These are phyloP conservation scores for Cenchrus purpureus DNA, from an alignment of 176 grass and related monocot genomes.

Conservation along the genomic window DNA sequence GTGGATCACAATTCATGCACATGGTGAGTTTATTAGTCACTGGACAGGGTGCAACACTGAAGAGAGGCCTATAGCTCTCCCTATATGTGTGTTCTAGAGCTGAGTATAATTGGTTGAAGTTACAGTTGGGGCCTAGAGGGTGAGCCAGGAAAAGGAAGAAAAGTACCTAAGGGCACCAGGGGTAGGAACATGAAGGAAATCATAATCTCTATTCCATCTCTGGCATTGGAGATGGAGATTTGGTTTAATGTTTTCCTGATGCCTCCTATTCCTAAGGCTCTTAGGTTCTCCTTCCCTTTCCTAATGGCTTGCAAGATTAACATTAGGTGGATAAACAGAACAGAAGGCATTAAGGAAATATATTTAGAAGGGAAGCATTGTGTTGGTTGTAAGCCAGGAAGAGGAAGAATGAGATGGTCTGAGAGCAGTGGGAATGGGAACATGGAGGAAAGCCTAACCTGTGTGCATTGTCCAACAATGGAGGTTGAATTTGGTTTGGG, in stretches of 20 bases:
- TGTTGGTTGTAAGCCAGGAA: background rate
- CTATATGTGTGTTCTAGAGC: background rate
- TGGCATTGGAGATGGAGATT: background rate
- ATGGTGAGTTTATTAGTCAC: constrained; percentile 1
- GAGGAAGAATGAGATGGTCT: background rate
- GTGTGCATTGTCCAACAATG: background rate
- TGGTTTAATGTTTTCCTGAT: constrained; percentile 22
- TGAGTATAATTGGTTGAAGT: background rate
- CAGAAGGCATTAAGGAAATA: background rate
- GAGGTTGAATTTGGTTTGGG: background rate
- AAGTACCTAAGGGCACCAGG: constrained; percentile 5
- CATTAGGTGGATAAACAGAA: background rate
- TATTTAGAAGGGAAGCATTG: background rate
- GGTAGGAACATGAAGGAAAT: constrained; percentile 24
- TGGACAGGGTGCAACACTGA: background rate
- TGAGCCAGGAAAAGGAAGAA: constrained; percentile 19
- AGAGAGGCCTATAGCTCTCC: background rate
- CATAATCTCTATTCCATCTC: background rate
- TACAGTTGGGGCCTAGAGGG: background rate
- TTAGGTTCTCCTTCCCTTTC: constrained; percentile 22
- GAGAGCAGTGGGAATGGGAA: constrained; percentile 30
- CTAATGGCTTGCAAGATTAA: constrained; percentile 3
- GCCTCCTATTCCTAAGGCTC: constrained; percentile 30
- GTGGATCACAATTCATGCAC: background rate
- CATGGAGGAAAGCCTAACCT: constrained; percentile 15